phyloP scores from a whole-genome alignment of 192 early-diverging fungal species.

The Kickxella alabastrina region DNA sequence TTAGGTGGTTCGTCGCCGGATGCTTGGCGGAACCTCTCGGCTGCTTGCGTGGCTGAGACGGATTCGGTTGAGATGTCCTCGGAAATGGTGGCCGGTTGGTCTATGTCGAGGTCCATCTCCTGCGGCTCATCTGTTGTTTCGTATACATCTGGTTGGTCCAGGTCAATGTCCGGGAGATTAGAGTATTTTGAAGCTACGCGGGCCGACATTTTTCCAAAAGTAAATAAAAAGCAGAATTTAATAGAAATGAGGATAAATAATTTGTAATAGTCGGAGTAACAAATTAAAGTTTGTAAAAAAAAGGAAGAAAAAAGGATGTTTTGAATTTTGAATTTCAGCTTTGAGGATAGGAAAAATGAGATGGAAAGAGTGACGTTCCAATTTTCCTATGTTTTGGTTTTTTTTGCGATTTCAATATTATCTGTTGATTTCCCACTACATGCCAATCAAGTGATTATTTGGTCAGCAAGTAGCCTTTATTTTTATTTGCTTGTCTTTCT shows the following conservation, averaged over 20 bases:
- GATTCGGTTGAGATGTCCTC: conserved; percentile 20
- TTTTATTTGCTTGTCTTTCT: no score
- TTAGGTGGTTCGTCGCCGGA: conserved; percentile 17
- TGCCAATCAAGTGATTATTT: no score
- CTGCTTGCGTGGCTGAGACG: conserved; percentile 3
- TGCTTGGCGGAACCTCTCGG: conserved; percentile 28
- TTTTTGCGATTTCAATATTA: no score
- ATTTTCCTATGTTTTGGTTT: no score
- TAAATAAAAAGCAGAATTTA: not conserved
- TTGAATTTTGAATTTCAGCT: no score
- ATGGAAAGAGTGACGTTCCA: no score
- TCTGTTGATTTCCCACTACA: no score
- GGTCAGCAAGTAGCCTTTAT: no score
- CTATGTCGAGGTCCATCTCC: conserved; percentile 9
- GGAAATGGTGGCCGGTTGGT: conserved; percentile 15
- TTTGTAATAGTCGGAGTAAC: not conserved
- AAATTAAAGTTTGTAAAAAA: no score
- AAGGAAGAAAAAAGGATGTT: no score
- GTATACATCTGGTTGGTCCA: conserved; percentile 72
- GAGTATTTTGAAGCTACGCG: conserved; percentile 62
- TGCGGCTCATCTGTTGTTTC: conserved; percentile 67
- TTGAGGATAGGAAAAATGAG: no score
- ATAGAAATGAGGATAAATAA: not conserved
- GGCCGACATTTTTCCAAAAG: conserved; percentile 23
- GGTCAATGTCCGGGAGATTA: conserved; percentile 73